Base-by-base conservation (phyloP, 331 rosid genomes). In the Cydonia oblonga region DNA sequence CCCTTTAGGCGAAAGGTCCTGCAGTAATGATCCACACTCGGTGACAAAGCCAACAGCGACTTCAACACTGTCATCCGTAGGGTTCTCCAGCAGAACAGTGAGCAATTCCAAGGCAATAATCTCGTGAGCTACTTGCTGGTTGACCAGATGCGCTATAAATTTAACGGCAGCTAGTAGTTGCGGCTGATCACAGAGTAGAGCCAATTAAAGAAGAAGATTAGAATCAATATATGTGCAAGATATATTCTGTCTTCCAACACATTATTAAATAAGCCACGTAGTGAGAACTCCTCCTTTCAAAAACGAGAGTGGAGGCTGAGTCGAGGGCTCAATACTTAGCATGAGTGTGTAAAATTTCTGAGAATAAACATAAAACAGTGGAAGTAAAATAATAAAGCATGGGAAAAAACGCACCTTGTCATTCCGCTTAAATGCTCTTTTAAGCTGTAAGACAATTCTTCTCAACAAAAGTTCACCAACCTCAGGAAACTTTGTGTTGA, bases 1-100 rank as follows among this genome's bases (percentile, higher is more conserved):
- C 57, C 96, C 98, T 81, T 84, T 91, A 13, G 98, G 98, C 2
- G 98, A 82, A 70, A 91, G 91, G 70, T 88, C 97, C 69, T 91
- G 92, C 74, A 93, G 80, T 75, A 89, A 85, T 66, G 96, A 93
- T 63, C 98, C 98, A 74, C 92, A 88, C 61, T 93, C 96, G 1
- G 91, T 89, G 42, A 91, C 98, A 93, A 93, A 93, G 59, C 96
- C 97, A 59, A 93, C 98, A 66, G 98, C 98, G 33, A 91, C 98
- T 86, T 93, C 97, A 76, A 93, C 98, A 81, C 96, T 93, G 77
- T 91, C 96, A 73, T 93, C 92, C 2, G 92, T 87, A 35, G 98
- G 98, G 70, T 91, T 89, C 87, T 93, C 97, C 2, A 93, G 87
- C 32, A 93, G 81, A 81, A 93, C 91, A 2, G 97, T 93, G 24